Evolutionary conservation across 192 early-diverging fungal species (phyloP).

Genomic region (Backusella morwellensis): DNA sequence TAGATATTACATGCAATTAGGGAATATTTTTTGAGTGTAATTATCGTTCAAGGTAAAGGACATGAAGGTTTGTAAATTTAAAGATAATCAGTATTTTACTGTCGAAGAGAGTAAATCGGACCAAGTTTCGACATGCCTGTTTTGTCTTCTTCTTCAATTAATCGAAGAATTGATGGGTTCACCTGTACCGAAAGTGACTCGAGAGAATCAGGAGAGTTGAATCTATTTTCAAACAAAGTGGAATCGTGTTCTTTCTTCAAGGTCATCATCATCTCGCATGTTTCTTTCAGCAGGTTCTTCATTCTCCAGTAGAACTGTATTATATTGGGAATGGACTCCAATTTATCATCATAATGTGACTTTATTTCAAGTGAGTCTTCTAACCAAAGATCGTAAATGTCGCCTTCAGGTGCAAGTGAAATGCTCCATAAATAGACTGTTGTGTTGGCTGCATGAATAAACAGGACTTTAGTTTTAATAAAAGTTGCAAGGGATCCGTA

Average conservation of each 20-base stretch:
- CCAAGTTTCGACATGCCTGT: background rate
- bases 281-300: background rate
- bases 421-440: conserved; percentile 2
- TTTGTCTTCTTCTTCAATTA: conserved; percentile 6
- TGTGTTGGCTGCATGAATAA: background rate
- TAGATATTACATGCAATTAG: too few species aligned
- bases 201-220: background rate
- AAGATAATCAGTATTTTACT: too few species aligned
- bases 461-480: background rate
- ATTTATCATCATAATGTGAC: background rate
- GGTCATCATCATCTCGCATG: background rate
- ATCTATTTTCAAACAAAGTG: background rate
- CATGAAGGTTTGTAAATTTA: too few species aligned
- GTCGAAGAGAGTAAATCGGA: background rate
- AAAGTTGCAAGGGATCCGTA: background rate
- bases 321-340: background rate
- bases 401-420: background rate
- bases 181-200: background rate
- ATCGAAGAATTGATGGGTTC: background rate
- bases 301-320: background rate
- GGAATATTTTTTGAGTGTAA: too few species aligned
- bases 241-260: background rate
- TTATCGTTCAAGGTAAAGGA: too few species aligned
- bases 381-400: background rate
- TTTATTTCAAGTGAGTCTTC: conserved; percentile 4